Conservation (phyloP, 768 basidiomycete genomes). For the Kwoniella botswanensis region DNA sequence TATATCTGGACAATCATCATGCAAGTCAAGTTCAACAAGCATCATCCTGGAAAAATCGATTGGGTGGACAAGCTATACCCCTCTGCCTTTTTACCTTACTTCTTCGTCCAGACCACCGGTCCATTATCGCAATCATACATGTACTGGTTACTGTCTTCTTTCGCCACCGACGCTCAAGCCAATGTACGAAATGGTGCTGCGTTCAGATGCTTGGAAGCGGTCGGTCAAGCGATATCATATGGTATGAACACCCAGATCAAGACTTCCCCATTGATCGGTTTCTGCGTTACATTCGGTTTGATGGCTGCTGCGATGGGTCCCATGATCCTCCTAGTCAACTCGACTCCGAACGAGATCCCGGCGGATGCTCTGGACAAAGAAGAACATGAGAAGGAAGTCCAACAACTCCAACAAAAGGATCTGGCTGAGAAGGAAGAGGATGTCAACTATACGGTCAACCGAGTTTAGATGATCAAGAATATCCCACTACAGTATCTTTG, state of each 20-base stretch:
- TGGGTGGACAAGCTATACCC: constrained; percentile 19
- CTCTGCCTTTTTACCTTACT: constrained; percentile 24
- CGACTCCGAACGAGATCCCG: constrained; percentile 23
- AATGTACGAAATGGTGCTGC: constrained; percentile 41
- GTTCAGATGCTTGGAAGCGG: constrained; percentile 46
- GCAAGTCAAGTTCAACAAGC: constrained; percentile 19
- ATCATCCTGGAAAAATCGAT: constrained; percentile 14
- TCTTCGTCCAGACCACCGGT: constrained; percentile 30
- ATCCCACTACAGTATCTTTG: not conserved
- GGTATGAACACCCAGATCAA: constrained; percentile 32
- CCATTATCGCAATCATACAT: constrained; percentile 34
- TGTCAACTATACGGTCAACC: not conserved
- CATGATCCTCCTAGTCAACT: constrained; percentile 27
- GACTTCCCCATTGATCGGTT: constrained; percentile 22
- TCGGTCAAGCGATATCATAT: constrained; percentile 39
- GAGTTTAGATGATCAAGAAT: not conserved
- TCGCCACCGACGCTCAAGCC: constrained; percentile 37
- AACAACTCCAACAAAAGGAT: constrained; percentile 4
- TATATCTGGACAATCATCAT: constrained; percentile 25
- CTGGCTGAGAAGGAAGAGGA: constrained; percentile 9
- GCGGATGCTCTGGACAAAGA: constrained; percentile 26
- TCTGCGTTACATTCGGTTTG: constrained; percentile 28
- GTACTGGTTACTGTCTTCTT: constrained; percentile 48
- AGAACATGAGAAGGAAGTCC: constrained; percentile 2
- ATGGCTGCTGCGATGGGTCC: constrained; percentile 21